Conservation (phyloP, 169 alveolate species). For the Eimeria acervulina region DNA sequence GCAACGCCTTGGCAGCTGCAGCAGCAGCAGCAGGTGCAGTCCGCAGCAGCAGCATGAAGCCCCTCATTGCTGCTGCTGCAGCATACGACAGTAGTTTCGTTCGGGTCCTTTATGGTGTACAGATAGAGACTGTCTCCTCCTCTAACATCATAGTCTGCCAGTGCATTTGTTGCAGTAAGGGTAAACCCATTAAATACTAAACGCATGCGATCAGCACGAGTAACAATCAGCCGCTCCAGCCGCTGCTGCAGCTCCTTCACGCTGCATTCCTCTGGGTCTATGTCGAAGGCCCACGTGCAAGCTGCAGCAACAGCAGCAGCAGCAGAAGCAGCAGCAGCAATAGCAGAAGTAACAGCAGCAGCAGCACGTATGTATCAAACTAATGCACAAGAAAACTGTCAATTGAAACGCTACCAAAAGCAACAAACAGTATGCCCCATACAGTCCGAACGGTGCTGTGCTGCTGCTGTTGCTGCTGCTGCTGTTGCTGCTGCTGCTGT, state of each 20-base stretch:
- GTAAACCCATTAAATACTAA: conserved; percentile 80
- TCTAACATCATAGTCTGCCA: conserved; percentile 69
- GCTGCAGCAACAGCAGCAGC: neutral
- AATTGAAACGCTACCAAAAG: neutral
- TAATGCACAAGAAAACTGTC: neutral
- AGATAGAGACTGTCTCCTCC: conserved; percentile 78
- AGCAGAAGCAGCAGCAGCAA: neutral
- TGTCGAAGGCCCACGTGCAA: conserved; percentile 81
- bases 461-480: neutral
- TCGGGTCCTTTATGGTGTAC: conserved; percentile 61
- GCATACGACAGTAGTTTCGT: neutral
- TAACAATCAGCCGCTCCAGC: conserved; percentile 8
- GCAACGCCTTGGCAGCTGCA: neutral
- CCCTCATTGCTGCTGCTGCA: neutral
- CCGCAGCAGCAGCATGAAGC: neutral
- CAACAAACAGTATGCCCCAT: neutral
- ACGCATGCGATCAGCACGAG: conserved; percentile 53
- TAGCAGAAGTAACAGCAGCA: conserved; percentile 18
- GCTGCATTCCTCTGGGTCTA: conserved; percentile 63
- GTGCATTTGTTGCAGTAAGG: conserved; percentile 42
- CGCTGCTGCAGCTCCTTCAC: conserved; percentile 71
- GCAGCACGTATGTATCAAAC: neutral
- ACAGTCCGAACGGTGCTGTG: neutral
- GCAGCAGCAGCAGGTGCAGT: neutral
- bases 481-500: neutral